Evolutionary conservation across 164 flowering plant genomes (phyloP), one percentile per base, ranked within the genome.

Genomic region (Buxus sempervirens): DNA sequence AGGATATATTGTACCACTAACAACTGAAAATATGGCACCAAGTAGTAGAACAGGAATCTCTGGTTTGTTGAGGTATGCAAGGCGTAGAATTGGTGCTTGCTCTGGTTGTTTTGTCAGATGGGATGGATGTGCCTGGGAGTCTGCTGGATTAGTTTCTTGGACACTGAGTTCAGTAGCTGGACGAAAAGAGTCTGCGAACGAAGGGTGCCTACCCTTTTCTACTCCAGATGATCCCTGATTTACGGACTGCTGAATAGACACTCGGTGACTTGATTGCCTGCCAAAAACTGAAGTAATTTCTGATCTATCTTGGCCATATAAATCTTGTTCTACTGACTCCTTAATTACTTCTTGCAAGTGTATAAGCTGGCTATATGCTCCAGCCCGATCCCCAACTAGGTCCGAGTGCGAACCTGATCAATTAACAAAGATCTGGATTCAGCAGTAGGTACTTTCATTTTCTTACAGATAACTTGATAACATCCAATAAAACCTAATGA

Each of bases 281-380:
- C 74, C 49, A 15, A 76, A 76, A 64, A 73, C 80, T 20, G n/a
- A 7, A 16, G 68, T 48, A 41, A 49, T 66, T 22, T 80, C 77
- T 24, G 74, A 12, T 61, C 63, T 67, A 19, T 75, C 73, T 58
- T 66, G 70, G 3, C 65, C 72, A 64, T 76, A 73, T 49, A 13
- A 61, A 9, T 51, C 49, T 48, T 12, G 48, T 5, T 81, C 57
- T 54, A 75, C 83, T 2, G 79, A 28, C 19, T 72, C 74, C 64
- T 63, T 69, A 21, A 72, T 82, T 41, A 76, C 69, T 69, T 86
- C 88, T 65, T 88, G 89, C 65, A 84, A 74, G 9, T 70, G 84
- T 58, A 86, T 75, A 23, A 88, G 88, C 70, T 85, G 90, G 63
- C 83, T 77, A 66, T 88, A 88, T 36, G 89, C 85, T 59, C 95